Evolutionary conservation across 257 asterid genomes (phyloP), one percentile per base, ranked within the genome.

Genomic region (Buddleja alternifolia): DNA sequence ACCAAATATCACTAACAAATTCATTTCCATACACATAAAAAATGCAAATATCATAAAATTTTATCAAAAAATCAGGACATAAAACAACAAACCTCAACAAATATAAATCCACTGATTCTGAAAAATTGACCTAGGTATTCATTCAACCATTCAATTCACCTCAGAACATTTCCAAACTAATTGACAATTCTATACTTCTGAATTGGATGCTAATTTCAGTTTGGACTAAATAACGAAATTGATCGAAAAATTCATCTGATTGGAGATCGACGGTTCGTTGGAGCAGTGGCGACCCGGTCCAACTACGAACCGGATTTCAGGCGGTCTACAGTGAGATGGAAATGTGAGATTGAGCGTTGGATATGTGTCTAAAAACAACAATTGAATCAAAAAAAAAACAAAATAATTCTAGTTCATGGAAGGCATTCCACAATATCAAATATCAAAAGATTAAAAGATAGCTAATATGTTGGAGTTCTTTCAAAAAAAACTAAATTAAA

Each of bases 161-260:
- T 59, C 52, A 17, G 51, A 39, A 25, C 41, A 40, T 9, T 34
- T 2, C 25, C 54, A 32, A 67, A 40, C 36, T 29, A 53, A 56
- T 14, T 8, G 24, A 44, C 48, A 29, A 63, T 42, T 36, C 51
- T 1, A 55, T 20, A 45, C 62, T 54, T 37, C 64, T 40, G 20
- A 51, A 63, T 53, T 24, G 76, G 77, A 72, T 50, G 62, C 67
- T 66, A 20, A 65, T 60, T 70, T 45, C 42, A 58, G 40, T 42
- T 55, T 11, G 2, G 36, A 40, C 45, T 60, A 59, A 52, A 45
- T 10, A 63, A 44, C 5, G 59, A 10, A 70, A 67, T 62, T 60
- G 72, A 74, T 54, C 72, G 40, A 50, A 23, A 63, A 56, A 47
- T 52, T 77, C 52, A 81, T 81, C 85, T 74, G 80, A 74, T 81